These are phyloP conservation scores for Cubamyces lactineus DNA, from an alignment of 768 basidiomycete species.

Conservation along the genomic window DNA sequence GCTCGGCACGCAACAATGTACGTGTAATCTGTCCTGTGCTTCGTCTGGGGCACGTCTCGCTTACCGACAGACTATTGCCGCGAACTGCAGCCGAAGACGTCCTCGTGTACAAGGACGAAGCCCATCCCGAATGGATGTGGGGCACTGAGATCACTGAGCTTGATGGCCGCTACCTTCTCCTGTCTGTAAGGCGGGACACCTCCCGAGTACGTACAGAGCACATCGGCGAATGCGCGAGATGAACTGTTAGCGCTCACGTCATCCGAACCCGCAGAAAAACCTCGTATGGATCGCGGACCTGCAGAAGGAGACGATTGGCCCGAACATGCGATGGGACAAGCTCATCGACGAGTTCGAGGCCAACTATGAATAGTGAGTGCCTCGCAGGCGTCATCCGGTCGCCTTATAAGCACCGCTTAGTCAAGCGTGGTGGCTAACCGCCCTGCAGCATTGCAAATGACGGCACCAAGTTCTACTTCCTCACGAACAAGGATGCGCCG, in stretches of 20 bases:
- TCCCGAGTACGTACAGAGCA: slow-evolving; percentile 50
- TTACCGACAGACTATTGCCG: slow-evolving; percentile 1
- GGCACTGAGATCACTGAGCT: slow-evolving; percentile 54
- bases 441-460: slow-evolving; percentile 62
- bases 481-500: slow-evolving; percentile 68
- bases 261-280: slow-evolving; percentile 56
- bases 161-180: slow-evolving; percentile 65
- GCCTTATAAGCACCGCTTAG: slow-evolving; percentile 10
- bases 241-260: background rate
- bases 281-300: slow-evolving; percentile 75
- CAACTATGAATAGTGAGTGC: slow-evolving; percentile 62
- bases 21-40: slow-evolving; percentile 25
- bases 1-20: slow-evolving; percentile 72
- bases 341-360: slow-evolving; percentile 70
- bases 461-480: slow-evolving; percentile 61
- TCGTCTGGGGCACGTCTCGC: background rate
- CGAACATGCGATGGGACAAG: slow-evolving; percentile 73
- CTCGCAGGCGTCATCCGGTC: background rate
- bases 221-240: background rate
- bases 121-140: slow-evolving; percentile 71
- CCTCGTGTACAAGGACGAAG: slow-evolving; percentile 63
- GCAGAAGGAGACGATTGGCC: slow-evolving; percentile 57
- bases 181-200: slow-evolving; percentile 62
- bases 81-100: slow-evolving; percentile 60
- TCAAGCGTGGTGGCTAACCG: background rate